phyloP scores from a whole-genome alignment of 2,329 filamentous ascomycete genomes.

The Alternaria sp. region DNA sequence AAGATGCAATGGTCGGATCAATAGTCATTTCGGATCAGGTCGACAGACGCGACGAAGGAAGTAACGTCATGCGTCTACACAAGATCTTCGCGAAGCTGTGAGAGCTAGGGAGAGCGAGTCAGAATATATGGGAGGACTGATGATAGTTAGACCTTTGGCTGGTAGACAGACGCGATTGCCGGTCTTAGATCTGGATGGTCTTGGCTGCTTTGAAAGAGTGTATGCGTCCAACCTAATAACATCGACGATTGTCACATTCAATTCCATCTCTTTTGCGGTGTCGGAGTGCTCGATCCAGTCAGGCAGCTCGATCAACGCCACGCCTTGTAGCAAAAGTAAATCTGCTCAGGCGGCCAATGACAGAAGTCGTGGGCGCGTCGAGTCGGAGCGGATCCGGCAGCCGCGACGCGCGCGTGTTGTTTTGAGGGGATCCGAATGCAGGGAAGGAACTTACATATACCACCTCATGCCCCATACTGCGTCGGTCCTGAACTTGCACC shows the following conservation, averaged over 20 bases:
- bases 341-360: background rate
- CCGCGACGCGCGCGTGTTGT: background rate
- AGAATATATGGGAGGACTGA: background rate
- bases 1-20: background rate
- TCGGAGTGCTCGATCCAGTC: background rate
- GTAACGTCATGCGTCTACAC: slow-evolving; percentile 3
- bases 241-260: background rate
- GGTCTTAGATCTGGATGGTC: background rate
- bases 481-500: background rate
- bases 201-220: background rate
- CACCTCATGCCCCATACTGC: background rate
- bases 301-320: background rate
- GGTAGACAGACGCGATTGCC: background rate
- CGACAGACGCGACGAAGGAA: background rate
- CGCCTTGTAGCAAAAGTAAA: background rate
- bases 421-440: slow-evolving; percentile 10
- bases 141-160: background rate
- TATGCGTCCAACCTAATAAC: background rate
- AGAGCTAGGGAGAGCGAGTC: background rate
- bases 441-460: slow-evolving; percentile 2
- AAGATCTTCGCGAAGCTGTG: slow-evolving; percentile 4
- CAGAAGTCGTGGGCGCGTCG: background rate
- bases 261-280: background rate
- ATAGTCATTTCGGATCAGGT: background rate
- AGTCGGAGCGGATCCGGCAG: slow-evolving; percentile 10